Percentiles rank a stretch among this genome's conserved stretches.
These are phyloP conservation scores for Coprinopsis strossmayeri DNA, from an alignment of 768 basidiomycete species.

Conservation along the genomic window DNA sequence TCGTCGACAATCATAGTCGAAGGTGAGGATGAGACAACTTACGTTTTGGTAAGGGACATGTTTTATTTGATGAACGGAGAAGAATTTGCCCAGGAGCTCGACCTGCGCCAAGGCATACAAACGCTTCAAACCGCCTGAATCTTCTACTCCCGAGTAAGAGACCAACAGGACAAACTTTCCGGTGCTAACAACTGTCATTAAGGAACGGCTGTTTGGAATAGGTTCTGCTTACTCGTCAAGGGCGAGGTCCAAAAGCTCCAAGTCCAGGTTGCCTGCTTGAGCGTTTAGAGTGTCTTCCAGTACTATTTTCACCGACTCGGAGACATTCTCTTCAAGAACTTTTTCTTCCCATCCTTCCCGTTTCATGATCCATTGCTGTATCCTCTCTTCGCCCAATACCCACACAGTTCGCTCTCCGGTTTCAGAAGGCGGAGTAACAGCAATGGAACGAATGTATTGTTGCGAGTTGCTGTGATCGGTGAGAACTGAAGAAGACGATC, in stretches of 20 bases:
- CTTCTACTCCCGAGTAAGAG: slow-evolving; percentile 58
- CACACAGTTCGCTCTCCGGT: slow-evolving; percentile 52
- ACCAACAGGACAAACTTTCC: slow-evolving; percentile 55
- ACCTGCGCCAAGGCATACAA: slow-evolving; percentile 60
- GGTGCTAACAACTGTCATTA: slow-evolving; percentile 23
- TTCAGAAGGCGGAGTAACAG: slow-evolving; percentile 37
- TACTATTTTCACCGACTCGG: slow-evolving; percentile 37
- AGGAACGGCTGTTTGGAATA: slow-evolving; percentile 3
- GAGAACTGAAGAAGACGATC: slow-evolving; percentile 32
- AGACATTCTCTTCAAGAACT: slow-evolving; percentile 49
- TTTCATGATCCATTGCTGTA: slow-evolving; percentile 69
- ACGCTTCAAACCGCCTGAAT: slow-evolving; percentile 45
- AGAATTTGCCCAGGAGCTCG: slow-evolving; percentile 30
- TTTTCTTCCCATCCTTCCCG: slow-evolving; percentile 68
- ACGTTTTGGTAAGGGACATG: slow-evolving; percentile 76
- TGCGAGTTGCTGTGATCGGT: slow-evolving; percentile 32
- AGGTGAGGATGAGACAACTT: slow-evolving; percentile 18
- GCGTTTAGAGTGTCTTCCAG: slow-evolving; percentile 37
- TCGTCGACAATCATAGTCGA: background rate
- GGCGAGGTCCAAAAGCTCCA: slow-evolving; percentile 69
- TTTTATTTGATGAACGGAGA: slow-evolving; percentile 42
- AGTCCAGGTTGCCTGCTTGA: slow-evolving; percentile 43
- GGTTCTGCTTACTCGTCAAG: slow-evolving; percentile 42
- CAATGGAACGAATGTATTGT: slow-evolving; percentile 62
- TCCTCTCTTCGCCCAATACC: slow-evolving; percentile 57